Evolutionary conservation across 2,329 filamentous ascomycete species (phyloP), one percentile per base, ranked within the genome.

Genomic region (Chaetomium sp.): DNA sequence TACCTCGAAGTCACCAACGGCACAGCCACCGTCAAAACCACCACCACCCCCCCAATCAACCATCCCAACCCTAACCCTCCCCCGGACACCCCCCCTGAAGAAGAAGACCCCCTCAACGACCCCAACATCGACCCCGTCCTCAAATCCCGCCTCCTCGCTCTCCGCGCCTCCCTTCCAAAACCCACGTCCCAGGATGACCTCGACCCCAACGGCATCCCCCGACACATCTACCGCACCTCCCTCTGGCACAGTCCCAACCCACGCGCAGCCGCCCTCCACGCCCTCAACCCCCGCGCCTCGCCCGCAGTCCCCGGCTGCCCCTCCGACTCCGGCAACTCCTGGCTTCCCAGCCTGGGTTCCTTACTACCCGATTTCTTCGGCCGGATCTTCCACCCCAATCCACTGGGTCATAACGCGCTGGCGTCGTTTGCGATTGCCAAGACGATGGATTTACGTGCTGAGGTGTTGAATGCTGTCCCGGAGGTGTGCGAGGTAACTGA

Each of bases 111-210:
- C 19, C 47, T 49, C 35, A 12, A 49, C 5, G 47, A 41, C 38
- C 32, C 44, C 44, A 34, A 47, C 44, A 41, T 49, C 47, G 48
- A 50, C 48, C 48, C 48, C n/a, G 19, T 50, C 37, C 48, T 50
- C 27, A 34, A 34, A 34, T 19, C 48, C 11, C 48, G 48, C 37
- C 19, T 50, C 14, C 11, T 11, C 36, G 14, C 36, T n/a, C 37
- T 50, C 19, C 48, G 19, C 48, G 14, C 14, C 33, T 36, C 45
- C 11, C 33, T 27, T 19, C 43, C 43, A 19, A 34, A 32, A 6
- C 44, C 32, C n/a, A 27, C 19, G 19, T 27, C 19, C 19, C 19
- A 27, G 19, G 19, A 27, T 27, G 47, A 49, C 48, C 5, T 41
- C 48, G 48, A 42, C 48, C 6, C 36, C 36, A 14, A 33, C 48